These are phyloP conservation scores for Yamadazyma kitorensis DNA, from an alignment of 805 yeast genomes.

Conservation along the genomic window DNA sequence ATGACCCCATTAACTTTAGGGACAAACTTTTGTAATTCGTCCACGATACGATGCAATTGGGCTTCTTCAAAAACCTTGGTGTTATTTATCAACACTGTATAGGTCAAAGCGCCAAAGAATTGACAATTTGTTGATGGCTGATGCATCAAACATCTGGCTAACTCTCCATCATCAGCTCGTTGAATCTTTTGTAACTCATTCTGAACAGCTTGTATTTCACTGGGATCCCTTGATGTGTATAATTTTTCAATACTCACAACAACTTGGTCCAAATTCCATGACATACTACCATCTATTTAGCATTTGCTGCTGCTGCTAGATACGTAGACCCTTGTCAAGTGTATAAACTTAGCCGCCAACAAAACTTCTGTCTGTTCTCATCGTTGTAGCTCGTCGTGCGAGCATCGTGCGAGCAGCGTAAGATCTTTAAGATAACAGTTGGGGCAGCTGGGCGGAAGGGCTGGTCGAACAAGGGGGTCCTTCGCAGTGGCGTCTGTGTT, in stretches of 20 bases:
- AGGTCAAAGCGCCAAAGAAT: constrained; percentile 81
- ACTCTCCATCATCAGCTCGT: constrained; percentile 47
- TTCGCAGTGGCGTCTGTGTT: too few species aligned
- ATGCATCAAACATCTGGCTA: constrained; percentile 55
- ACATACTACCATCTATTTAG: background rate
- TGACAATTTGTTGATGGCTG: constrained; percentile 46
- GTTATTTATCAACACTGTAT: constrained; percentile 56
- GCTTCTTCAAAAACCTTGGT: constrained; percentile 7
- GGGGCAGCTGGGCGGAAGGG: too few species aligned
- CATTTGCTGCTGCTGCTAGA: too few species aligned
- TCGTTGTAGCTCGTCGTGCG: too few species aligned
- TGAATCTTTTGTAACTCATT: constrained; percentile 57
- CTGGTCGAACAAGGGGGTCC: too few species aligned
- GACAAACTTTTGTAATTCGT: constrained; percentile 5
- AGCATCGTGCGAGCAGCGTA: too few species aligned
- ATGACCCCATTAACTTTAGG: constrained; percentile 28
- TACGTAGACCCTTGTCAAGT: too few species aligned
- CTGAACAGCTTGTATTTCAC: constrained; percentile 46
- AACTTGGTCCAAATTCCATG: constrained; percentile 1
- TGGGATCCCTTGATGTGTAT: constrained; percentile 40
- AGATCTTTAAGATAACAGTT: too few species aligned
- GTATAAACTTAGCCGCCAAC: too few species aligned
- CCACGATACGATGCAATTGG: background rate
- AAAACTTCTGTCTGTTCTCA: too few species aligned
- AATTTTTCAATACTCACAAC: constrained; percentile 34